phyloP scores from a whole-genome alignment of 345 rosid species.

The Eucalyptus urophylla region DNA sequence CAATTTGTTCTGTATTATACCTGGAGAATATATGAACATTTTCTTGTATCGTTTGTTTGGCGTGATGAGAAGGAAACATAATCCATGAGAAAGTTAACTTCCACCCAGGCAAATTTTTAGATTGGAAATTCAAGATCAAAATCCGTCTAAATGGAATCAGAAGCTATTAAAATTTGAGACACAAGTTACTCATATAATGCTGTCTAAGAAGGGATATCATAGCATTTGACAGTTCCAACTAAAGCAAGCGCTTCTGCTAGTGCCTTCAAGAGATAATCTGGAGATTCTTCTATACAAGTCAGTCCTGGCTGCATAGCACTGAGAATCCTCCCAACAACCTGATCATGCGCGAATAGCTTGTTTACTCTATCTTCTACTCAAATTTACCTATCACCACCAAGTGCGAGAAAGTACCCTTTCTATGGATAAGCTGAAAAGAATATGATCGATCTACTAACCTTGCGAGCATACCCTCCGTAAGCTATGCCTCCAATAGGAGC shows the following conservation, averaged over 20 bases:
- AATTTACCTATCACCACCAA: background rate
- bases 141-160: background rate
- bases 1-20: background rate
- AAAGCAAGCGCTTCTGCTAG: slow-evolving; percentile 25
- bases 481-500: slow-evolving; percentile 41
- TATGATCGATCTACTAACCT: slow-evolving; percentile 7
- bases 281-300: slow-evolving; percentile 25
- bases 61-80: background rate
- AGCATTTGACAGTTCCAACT: slow-evolving; percentile 41
- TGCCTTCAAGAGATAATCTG: slow-evolving; percentile 31
- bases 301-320: slow-evolving; percentile 27
- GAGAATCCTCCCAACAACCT: slow-evolving; percentile 52
- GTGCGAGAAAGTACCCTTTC: background rate
- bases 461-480: slow-evolving; percentile 49
- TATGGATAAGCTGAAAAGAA: background rate
- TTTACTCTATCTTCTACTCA: background rate
- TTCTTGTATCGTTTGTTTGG: background rate
- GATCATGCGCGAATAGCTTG: background rate
- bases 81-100: background rate
- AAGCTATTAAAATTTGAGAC: background rate
- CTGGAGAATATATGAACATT: background rate
- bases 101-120: background rate
- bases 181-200: background rate
- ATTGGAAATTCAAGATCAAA: background rate
- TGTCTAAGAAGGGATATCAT: background rate